These are phyloP conservation scores for Erysimum cheiranthoides DNA, from an alignment of 345 rosid species.

Conservation along the genomic window DNA sequence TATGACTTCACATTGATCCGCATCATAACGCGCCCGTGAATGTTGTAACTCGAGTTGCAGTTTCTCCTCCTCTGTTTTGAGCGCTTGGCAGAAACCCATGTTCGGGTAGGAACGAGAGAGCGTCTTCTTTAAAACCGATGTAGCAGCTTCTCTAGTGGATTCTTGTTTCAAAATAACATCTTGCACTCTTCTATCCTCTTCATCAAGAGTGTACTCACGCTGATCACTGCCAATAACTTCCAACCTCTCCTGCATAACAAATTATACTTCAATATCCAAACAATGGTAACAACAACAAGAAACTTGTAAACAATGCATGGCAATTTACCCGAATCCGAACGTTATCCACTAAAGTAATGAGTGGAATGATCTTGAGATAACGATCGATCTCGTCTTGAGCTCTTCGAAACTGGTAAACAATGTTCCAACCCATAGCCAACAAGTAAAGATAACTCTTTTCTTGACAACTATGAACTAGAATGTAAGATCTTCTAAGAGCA, in stretches of 20 bases:
- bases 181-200: conserved; percentile 85
- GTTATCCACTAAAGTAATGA: conserved; percentile 87
- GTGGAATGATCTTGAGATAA: conserved; percentile 86
- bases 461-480: conserved; percentile 83
- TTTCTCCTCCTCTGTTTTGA: conserved; percentile 70
- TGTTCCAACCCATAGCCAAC: conserved; percentile 99
- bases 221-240: conserved; percentile 87
- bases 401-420: conserved; percentile 91
- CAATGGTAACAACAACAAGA: neutral
- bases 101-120: conserved; percentile 87
- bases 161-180: conserved; percentile 76
- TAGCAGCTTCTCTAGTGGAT: conserved; percentile 60
- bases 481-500: conserved; percentile 77
- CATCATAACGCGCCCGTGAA: conserved; percentile 74
- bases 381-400: conserved; percentile 92
- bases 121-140: conserved; percentile 65
- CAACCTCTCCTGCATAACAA: conserved; percentile 66
- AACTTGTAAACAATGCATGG: neutral
- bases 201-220: conserved; percentile 85
- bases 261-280: conserved; percentile 13
- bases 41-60: conserved; percentile 77
- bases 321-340: conserved; percentile 79
- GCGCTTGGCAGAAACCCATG: conserved; percentile 74
- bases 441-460: conserved; percentile 88
- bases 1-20: conserved; percentile 72